Conservation (phyloP, 2,329 filamentous ascomycete genomes). For the Claviceps sp. region DNA sequence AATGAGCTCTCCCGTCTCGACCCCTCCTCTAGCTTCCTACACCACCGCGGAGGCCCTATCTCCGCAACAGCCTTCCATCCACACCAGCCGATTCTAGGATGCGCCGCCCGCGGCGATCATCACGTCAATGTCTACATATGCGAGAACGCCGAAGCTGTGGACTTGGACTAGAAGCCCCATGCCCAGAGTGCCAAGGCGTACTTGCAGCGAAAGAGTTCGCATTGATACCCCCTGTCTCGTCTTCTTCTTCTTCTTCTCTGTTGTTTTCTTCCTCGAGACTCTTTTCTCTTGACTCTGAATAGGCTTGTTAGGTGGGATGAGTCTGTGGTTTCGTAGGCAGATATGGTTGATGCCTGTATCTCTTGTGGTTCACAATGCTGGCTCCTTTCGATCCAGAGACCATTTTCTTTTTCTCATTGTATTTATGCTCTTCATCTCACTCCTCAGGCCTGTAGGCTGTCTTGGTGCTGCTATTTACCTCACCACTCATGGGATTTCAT, state of each 20-base stretch:
- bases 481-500: no score
- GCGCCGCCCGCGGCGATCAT: slow-evolving; percentile 72
- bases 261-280: no score
- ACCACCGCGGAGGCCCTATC: slow-evolving; percentile 69
- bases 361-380: no score
- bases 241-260: background rate
- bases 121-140: slow-evolving; percentile 83
- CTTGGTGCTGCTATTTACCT: no score
- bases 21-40: slow-evolving; percentile 79
- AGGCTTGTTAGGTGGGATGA: no score
- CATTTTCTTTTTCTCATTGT: no score
- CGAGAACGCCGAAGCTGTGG: slow-evolving; percentile 31
- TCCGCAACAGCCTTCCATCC: slow-evolving; percentile 89
- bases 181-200: slow-evolving; percentile 1
- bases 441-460: no score
- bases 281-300: no score
- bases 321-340: no score
- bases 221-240: background rate
- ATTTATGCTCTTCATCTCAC: no score
- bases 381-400: no score
- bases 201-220: background rate
- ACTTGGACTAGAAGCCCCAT: slow-evolving; percentile 15
- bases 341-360: no score
- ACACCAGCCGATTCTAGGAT: slow-evolving; percentile 81
- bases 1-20: slow-evolving; percentile 69